Evolutionary conservation across 495 filamentous ascomycete genomes (phyloP).

Genomic region (Ramalina peruviana): DNA sequence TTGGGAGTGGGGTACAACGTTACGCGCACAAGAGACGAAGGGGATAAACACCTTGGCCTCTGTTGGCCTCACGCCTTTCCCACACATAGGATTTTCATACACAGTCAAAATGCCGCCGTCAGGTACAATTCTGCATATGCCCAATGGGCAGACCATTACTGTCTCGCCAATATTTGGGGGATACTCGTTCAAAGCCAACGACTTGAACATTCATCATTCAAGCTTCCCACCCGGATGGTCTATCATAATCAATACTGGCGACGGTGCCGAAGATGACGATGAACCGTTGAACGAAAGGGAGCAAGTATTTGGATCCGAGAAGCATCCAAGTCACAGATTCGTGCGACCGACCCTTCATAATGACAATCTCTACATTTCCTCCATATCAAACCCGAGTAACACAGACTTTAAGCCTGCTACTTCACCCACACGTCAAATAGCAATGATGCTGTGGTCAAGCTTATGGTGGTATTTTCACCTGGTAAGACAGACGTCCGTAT

Average conservation of each 20-base stretch:
- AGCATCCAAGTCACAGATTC: constrained; percentile 45
- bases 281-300: constrained; percentile 15
- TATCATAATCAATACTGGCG: constrained; percentile 63
- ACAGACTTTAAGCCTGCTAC: constrained; percentile 62
- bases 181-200: constrained; percentile 73
- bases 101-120: not conserved
- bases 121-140: constrained; percentile 40
- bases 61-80: no score
- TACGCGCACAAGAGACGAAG: no score
- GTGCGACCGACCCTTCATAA: constrained; percentile 55
- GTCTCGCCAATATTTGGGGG: constrained; percentile 78
- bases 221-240: constrained; percentile 81
- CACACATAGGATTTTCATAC: no score
- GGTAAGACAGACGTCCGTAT: constrained; percentile 9
- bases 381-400: constrained; percentile 69
- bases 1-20: no score
- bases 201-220: constrained; percentile 49
- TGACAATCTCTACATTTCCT: constrained; percentile 80
- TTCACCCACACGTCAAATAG: constrained; percentile 74
- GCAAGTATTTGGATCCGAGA: constrained; percentile 4
- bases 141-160: constrained; percentile 73
- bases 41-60: no score
- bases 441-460: constrained; percentile 92
- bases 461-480: constrained; percentile 97
- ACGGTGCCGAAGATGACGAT: constrained; percentile 26